phyloP scores from a whole-genome alignment of 148 eudicot species.

The Salicornia ramosissima region DNA sequence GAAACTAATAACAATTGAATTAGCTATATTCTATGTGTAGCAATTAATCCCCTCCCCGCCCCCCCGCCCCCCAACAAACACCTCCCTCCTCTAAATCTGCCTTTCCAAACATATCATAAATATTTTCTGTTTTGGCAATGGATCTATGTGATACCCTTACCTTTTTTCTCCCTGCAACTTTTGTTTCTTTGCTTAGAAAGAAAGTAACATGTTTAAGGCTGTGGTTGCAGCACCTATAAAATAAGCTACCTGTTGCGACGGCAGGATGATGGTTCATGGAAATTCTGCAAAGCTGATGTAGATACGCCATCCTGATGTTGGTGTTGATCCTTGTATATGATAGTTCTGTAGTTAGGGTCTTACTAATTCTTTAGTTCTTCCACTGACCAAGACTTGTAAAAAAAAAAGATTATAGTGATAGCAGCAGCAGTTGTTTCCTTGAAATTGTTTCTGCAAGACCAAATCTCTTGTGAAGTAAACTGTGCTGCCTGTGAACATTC shows the following conservation, averaged over 20 bases:
- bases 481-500: slow-evolving; percentile 15
- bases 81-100: no score
- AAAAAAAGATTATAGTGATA: slow-evolving; percentile 11
- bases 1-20: no score
- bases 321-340: slow-evolving; percentile 9
- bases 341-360: slow-evolving; percentile 15
- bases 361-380: slow-evolving; percentile 24
- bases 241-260: slow-evolving; percentile 64
- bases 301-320: slow-evolving; percentile 35
- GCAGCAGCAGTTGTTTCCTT: slow-evolving; percentile 4
- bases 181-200: not conserved
- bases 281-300: slow-evolving; percentile 70
- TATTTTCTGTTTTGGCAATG: no score
- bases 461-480: not conserved
- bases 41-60: no score
- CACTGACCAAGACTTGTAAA: slow-evolving; percentile 28
- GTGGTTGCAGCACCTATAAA: slow-evolving; percentile 65
- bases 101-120: no score
- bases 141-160: no score
- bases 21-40: no score
- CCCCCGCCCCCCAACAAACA: no score
- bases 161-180: not conserved
- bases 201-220: not conserved
- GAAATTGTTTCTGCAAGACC: not conserved
- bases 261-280: slow-evolving; percentile 85